Evolutionary conservation across 768 basidiomycete species (phyloP).

Genomic region (Arthromyces matolae): DNA sequence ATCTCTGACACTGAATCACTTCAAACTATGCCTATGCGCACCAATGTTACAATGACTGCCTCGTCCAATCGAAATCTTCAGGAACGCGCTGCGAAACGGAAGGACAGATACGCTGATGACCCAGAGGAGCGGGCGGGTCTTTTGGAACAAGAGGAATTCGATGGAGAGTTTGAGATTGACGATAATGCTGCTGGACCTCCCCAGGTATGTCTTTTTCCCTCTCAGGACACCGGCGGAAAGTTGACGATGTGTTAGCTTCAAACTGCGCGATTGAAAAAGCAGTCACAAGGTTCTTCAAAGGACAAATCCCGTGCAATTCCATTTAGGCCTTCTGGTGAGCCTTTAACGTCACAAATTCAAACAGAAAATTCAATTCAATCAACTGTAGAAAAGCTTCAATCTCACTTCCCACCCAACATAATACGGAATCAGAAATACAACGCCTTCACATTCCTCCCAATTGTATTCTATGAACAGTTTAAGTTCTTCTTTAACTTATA

Average conservation of each 20-base stretch:
- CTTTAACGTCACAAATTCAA: no score
- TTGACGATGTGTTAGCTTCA: conserved; percentile 17
- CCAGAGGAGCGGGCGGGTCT: conserved; percentile 60
- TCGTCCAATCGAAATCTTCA: conserved; percentile 20
- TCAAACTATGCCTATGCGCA: conserved; percentile 25
- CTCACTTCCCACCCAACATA: conserved; percentile 78
- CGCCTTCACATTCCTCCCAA: conserved; percentile 91
- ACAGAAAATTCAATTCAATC: no score
- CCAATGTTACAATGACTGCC: conserved; percentile 24
- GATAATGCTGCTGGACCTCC: conserved; percentile 16
- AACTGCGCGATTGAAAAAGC: conserved; percentile 15
- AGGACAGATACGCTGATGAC: conserved; percentile 58
- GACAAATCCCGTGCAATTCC: conserved; percentile 78
- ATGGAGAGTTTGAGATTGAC: conserved; percentile 35
- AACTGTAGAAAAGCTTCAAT: conserved; percentile 62
- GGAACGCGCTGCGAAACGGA: conserved; percentile 41
- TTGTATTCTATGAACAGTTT: conserved; percentile 98
- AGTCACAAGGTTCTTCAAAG: conserved; percentile 31
- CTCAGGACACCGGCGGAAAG: not conserved
- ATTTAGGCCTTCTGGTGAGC: conserved; percentile 66
- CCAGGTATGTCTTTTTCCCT: conserved; percentile 3
- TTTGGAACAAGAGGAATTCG: conserved; percentile 38
- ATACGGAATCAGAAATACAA: conserved; percentile 99
- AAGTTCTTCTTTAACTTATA: conserved; percentile 99
- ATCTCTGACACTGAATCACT: conserved; percentile 30